Base-by-base conservation (phyloP, 2,329 filamentous ascomycete genomes). In the Simplicillium sp. region DNA sequence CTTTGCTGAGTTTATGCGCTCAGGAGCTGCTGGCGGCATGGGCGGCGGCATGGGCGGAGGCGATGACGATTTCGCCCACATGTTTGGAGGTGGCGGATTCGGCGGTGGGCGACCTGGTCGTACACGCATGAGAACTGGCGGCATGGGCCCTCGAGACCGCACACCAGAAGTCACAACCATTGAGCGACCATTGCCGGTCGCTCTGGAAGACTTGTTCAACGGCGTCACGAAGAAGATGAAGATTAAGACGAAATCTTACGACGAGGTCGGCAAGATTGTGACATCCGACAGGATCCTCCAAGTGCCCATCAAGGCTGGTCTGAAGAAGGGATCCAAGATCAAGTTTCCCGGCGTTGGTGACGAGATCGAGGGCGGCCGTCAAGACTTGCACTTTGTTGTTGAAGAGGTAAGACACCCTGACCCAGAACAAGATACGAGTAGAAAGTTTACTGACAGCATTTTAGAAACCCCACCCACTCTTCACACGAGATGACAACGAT, bases 321-420 rank as follows among this genome's bases (percentile, higher is more conserved):
- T 97, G 63, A 96, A 97, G 67, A 89, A 94, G 53, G 92, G 92
- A 25, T 94, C 87, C 56, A 98, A 97, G 73, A 95, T 98, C 64
- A 96, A 96, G 66, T 98, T 95, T 59, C 86, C 85, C 56, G 88
- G 90, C 34, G 89, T 98, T n/a, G 92, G 92, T 11, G 92, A 98
- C 62, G 89, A 97, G 60, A 88, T 95, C 46, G 92, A 97, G 57
- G 92, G 92, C 34, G 90, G 90, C 12, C 86, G 88, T 44, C 92
- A 98, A 61, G 92, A 98, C 62, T 65, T 98, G 39, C 89, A 96
- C 60, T 94, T 98, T 54, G 83, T 98, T 44, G 77, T 98, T 16
- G 84, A 88, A 62, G 90, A 96, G 82, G 87, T 89, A 77, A 35
- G 6, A 39, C n/a, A 34, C n/a, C 41, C 9, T 28, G 4, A 18